Conservation (phyloP, 805 yeast genomes). For the Candida manassasensis region DNA sequence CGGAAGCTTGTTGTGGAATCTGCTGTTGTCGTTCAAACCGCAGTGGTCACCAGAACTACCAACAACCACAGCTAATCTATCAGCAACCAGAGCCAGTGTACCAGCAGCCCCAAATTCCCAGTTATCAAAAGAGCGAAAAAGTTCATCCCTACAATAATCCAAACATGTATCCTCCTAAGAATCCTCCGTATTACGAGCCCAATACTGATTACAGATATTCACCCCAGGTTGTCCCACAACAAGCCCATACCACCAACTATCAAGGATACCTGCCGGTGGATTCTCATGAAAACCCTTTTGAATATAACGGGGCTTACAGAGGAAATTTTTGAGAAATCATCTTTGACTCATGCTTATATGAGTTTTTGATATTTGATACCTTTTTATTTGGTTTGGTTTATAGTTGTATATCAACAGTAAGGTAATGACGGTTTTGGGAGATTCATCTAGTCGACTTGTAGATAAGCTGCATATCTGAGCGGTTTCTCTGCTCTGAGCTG, state of each 20-base stretch:
- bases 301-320: conserved; percentile 5
- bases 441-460: no score
- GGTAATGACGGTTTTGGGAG: no score
- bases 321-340: conserved; percentile 1
- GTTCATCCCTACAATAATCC: conserved; percentile 23
- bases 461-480: no score
- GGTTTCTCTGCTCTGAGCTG: no score
- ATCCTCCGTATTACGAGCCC: not conserved
- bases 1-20: conserved; percentile 35
- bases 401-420: no score
- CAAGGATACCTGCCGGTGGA: conserved; percentile 12
- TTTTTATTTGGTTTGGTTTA: no score
- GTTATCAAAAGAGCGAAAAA: conserved; percentile 7
- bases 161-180: conserved; percentile 29
- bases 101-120: not conserved
- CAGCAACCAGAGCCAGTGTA: conserved; percentile 12
- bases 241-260: conserved; percentile 7
- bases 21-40: conserved; percentile 32
- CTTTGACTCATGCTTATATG: no score
- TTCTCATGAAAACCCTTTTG: conserved; percentile 4
- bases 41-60: conserved; percentile 8
- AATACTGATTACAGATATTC: not conserved
- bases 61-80: conserved; percentile 7
- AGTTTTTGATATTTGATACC: no score
- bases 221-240: conserved; percentile 3